Base-by-base conservation (phyloP, 2,329 filamentous ascomycete species). In the Exophiala phaeomuriformis region DNA sequence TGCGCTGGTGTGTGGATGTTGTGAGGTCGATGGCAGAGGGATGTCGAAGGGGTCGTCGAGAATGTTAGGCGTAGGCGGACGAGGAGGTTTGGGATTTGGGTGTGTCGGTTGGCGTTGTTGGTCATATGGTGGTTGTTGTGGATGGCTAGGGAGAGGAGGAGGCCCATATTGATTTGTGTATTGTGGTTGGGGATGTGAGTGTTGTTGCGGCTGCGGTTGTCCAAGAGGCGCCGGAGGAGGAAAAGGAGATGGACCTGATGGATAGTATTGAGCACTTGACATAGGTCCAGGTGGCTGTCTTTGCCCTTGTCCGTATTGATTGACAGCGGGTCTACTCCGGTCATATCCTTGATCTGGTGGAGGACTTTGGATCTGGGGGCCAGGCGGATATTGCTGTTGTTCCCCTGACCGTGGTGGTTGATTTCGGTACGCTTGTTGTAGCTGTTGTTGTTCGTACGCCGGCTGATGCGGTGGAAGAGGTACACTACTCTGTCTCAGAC, bases 31-130 rank as follows among this genome's bases (percentile, higher is more conserved):
- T 67, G 79, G 78, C 3, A 83, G 69, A 27, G 79, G 75, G 4
- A 82, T 71, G 55, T 83, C 78, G 51, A 84, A 80, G 1, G 80
- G 79, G 19, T 81, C 82, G 33, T 81, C 80, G 49, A 86, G 75
- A 44, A 86, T 76, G 62, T 86, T 81, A 3, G 75, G 69, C 49
- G 71, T 69, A 8, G 65, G 61, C 46, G 66, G 29, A 67, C 50
- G 69, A 65, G 65, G 40, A 60, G 52, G 55, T 39, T 60, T 45
- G 19, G 36, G 10, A 8, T 8, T 8, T 39, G 6, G 36, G 36
- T 8, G 39, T 41, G 27, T 12, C 5, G 27, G 56, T 52, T 63
- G 66, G 39, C 66, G 63, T 33, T 61, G 65, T 3, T 63, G 66
- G 42, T 67, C 62, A 31, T 58, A 64, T 12, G 64, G 63, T 36